phyloP scores from a whole-genome alignment of 805 yeast species.

The Zygoascus tannicola region DNA sequence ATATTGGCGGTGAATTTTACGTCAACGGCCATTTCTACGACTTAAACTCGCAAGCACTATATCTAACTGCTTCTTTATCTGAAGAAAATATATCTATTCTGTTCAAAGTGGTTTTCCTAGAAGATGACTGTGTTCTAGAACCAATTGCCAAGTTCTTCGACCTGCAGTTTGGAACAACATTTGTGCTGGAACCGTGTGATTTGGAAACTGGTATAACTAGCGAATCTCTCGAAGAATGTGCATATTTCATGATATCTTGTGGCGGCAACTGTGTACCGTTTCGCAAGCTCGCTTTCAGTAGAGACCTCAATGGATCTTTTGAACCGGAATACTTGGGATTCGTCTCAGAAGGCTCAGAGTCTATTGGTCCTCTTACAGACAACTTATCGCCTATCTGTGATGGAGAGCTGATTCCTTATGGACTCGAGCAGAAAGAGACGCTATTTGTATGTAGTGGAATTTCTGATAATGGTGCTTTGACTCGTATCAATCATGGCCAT shows the following conservation, averaged over 20 bases:
- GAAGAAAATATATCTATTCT: not conserved
- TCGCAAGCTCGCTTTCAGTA: conserved; percentile 29
- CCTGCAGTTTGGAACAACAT: conserved; percentile 28
- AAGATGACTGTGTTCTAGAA: conserved; percentile 2
- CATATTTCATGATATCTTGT: conserved; percentile 22
- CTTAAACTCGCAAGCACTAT: not conserved
- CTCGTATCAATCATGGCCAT: conserved; percentile 11
- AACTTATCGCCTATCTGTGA: not conserved
- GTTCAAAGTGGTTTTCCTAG: conserved; percentile 14
- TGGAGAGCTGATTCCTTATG: not conserved
- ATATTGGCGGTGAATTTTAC: not conserved
- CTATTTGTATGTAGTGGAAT: conserved; percentile 14
- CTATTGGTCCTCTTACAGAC: conserved; percentile 40
- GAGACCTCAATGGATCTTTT: not conserved
- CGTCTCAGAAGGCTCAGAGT: conserved; percentile 29
- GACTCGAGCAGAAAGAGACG: not conserved
- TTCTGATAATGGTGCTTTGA: conserved; percentile 10
- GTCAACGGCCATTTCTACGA: conserved; percentile 18
- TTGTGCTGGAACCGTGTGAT: conserved; percentile 17
- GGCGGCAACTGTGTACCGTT: conserved; percentile 36
- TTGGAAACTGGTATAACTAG: conserved; percentile 13
- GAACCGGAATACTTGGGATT: not conserved
- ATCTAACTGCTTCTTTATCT: conserved; percentile 20
- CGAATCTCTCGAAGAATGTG: conserved; percentile 5
- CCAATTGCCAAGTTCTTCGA: conserved; percentile 15